Evolutionary conservation across 805 yeast species (phyloP).

Genomic region (Saccharomycopsis sp.): DNA sequence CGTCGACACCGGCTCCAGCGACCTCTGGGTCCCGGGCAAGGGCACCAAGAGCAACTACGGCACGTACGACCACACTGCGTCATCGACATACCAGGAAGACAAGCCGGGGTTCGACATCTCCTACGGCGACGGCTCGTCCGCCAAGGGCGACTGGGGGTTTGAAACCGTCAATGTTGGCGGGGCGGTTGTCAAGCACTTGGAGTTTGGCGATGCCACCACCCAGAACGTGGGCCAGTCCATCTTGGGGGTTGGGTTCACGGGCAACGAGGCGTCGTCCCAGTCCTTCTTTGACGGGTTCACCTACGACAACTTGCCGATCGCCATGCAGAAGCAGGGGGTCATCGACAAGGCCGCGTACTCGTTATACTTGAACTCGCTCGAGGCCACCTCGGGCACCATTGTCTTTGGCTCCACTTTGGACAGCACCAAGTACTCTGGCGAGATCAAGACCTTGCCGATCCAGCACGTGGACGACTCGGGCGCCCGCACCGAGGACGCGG

Average conservation of each 20-base stretch:
- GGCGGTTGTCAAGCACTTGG: background rate
- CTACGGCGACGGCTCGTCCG: constrained; percentile 43
- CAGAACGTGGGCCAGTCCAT: constrained; percentile 30
- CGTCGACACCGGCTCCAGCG: constrained; percentile 43
- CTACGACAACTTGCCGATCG: constrained; percentile 26
- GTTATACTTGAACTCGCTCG: constrained; percentile 32
- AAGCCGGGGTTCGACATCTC: constrained; percentile 30
- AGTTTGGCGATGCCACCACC: constrained; percentile 15
- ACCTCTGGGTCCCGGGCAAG: constrained; percentile 36
- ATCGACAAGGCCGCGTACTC: constrained; percentile 37
- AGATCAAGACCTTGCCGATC: constrained; percentile 28
- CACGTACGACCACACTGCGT: constrained; percentile 28
- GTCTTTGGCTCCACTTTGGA: constrained; percentile 41
- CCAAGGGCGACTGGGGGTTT: constrained; percentile 38
- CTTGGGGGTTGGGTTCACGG: constrained; percentile 62
- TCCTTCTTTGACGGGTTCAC: constrained; percentile 43
- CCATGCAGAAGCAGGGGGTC: constrained; percentile 32
- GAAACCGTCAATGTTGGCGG: constrained; percentile 21
- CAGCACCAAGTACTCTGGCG: constrained; percentile 32
- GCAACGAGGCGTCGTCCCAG: constrained; percentile 47
- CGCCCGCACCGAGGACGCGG: constrained; percentile 35
- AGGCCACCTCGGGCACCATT: constrained; percentile 29
- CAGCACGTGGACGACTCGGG: constrained; percentile 22
- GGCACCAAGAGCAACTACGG: constrained; percentile 25
- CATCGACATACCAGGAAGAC: constrained; percentile 29